These are phyloP conservation scores for Penicillium malachiteum DNA, from an alignment of 495 filamentous ascomycete species.

Conservation along the genomic window DNA sequence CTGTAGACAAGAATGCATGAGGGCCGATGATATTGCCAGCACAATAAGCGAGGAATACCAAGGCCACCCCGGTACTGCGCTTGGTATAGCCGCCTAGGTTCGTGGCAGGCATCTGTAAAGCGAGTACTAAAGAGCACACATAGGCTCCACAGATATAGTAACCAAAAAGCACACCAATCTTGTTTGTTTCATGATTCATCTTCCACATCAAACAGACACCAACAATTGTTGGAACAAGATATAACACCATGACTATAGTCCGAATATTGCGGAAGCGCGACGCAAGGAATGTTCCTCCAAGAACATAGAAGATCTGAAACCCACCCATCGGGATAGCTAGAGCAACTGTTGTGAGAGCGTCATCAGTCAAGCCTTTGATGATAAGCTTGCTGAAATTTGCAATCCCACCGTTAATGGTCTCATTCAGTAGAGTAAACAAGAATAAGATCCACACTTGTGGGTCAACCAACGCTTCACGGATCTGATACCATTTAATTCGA, in stretches of 20 bases:
- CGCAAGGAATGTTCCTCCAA: conserved; percentile 34
- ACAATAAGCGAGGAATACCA: conserved; percentile 44
- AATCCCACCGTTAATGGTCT: conserved; percentile 39
- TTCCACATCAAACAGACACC: conserved; percentile 39
- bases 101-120: conserved; percentile 40
- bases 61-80: conserved; percentile 35
- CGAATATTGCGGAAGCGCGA: conserved; percentile 31
- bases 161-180: conserved; percentile 36
- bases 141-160: conserved; percentile 42
- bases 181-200: conserved; percentile 25
- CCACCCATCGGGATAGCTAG: conserved; percentile 41
- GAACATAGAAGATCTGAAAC: conserved; percentile 38
- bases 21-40: conserved; percentile 36
- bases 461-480: conserved; percentile 40
- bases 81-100: conserved; percentile 45
- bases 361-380: conserved; percentile 34
- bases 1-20: conserved; percentile 34
- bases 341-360: conserved; percentile 30
- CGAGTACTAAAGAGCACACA: conserved; percentile 39
- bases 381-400: conserved; percentile 42
- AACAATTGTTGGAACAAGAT: conserved; percentile 36
- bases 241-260: conserved; percentile 37
- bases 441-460: conserved; percentile 44
- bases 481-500: conserved; percentile 45
- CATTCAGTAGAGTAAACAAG: conserved; percentile 35